phyloP scores from a whole-genome alignment of 345 rosid species.

The Nephelium lappaceum region DNA sequence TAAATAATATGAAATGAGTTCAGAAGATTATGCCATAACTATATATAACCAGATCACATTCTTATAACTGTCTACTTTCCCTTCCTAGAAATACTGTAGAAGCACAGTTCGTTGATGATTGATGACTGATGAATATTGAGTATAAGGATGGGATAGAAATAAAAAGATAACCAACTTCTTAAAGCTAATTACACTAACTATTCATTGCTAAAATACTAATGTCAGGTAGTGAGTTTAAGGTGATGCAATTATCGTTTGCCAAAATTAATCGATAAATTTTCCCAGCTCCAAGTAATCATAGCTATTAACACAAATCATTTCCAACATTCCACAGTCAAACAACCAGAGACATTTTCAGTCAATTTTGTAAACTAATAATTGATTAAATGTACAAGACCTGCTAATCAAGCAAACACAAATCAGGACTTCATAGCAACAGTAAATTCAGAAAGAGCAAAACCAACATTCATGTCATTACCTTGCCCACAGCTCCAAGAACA shows the following conservation, averaged over 20 bases:
- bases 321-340: not conserved
- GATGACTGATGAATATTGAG: not conserved
- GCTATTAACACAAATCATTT: not conserved
- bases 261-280: not conserved
- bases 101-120: not conserved
- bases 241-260: not conserved
- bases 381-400: not conserved
- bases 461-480: constrained; percentile 51
- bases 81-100: not conserved
- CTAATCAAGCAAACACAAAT: constrained; percentile 1
- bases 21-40: not conserved
- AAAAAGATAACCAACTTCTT: not conserved
- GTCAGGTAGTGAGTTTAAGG: not conserved
- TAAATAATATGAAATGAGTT: not conserved
- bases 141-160: not conserved
- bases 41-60: not conserved
- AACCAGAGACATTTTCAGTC: not conserved
- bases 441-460: constrained; percentile 6
- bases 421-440: constrained; percentile 1
- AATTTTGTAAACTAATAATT: not conserved
- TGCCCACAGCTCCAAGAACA: constrained; percentile 98
- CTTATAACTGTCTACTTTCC: not conserved
- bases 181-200: not conserved
- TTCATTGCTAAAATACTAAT: not conserved
- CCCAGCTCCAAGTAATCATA: not conserved